Evolutionary conservation across 257 asterid genomes (phyloP).

Genomic region (Solanum verrucosum): DNA sequence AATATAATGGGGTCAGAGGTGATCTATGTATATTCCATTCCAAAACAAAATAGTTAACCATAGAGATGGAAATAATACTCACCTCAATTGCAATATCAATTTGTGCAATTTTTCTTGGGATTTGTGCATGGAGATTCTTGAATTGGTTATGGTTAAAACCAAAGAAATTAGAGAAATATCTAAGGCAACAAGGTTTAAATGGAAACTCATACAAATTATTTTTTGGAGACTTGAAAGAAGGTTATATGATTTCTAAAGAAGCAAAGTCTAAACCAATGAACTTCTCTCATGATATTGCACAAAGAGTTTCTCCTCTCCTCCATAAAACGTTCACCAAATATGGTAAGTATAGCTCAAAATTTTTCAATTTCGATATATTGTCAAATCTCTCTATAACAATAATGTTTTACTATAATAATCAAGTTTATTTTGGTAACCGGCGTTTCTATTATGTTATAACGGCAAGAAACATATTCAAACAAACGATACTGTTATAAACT

Average conservation of each 20-base stretch:
- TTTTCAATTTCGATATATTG: background rate
- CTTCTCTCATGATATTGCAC: slow-evolving; percentile 6
- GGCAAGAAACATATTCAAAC: no score
- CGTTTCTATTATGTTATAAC: background rate
- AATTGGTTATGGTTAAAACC: slow-evolving; percentile 18
- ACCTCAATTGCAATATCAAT: background rate
- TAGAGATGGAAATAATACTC: background rate
- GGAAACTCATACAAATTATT: slow-evolving; percentile 16
- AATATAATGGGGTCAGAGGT: no score
- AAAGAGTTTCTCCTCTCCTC: slow-evolving; percentile 11
- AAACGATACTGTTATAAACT: no score
- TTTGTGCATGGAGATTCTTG: slow-evolving; percentile 10
- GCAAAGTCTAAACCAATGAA: slow-evolving; percentile 15
- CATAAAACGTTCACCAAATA: slow-evolving; percentile 1
- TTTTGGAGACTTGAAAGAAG: slow-evolving; percentile 20
- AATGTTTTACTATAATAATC: background rate
- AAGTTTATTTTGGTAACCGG: background rate
- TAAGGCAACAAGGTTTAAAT: slow-evolving; percentile 7
- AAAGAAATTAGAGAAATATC: slow-evolving; percentile 16
- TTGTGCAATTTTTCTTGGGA: background rate
- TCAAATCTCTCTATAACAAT: background rate
- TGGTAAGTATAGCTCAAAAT: background rate
- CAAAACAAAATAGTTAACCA: background rate
- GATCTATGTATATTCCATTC: no score
- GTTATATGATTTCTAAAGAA: background rate